Evolutionary conservation across 2,329 filamentous ascomycete genomes (phyloP).

Genomic region (Colletotrichum liaoningense): DNA sequence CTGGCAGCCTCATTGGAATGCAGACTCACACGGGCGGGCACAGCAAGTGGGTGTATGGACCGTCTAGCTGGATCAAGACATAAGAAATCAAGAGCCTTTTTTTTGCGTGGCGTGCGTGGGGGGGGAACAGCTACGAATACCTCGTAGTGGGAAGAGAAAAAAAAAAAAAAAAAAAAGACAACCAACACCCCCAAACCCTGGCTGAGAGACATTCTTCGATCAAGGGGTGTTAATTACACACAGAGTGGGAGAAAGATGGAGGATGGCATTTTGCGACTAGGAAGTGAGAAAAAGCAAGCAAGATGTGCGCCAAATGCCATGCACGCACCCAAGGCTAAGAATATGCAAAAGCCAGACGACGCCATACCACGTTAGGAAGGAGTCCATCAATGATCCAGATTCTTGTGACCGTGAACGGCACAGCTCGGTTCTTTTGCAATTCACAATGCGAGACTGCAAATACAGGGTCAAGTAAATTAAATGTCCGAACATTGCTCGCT

Average conservation of each 20-base stretch:
- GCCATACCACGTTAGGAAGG: conserved; percentile 18
- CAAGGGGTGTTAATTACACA: neutral
- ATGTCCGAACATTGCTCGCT: neutral
- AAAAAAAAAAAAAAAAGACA: neutral
- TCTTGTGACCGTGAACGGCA: neutral
- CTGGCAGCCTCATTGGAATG: neutral
- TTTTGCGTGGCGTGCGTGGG: neutral
- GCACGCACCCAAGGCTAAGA: neutral
- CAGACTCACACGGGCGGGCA: neutral
- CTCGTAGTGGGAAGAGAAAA: neutral
- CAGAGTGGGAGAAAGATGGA: neutral
- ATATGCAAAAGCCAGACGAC: conserved; percentile 1
- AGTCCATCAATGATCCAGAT: neutral
- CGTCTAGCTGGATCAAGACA: conserved; percentile 26
- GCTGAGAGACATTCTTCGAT: neutral
- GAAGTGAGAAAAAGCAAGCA: neutral
- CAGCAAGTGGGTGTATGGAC: neutral
- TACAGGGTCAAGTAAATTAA: neutral
- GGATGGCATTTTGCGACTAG: neutral
- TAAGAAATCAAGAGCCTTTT: neutral
- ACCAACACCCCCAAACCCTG: neutral
- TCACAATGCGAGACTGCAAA: neutral
- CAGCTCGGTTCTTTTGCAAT: neutral
- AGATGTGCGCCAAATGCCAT: neutral
- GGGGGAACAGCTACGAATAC: neutral